phyloP scores from a whole-genome alignment of 2,329 filamentous ascomycete species.

The Pseudocercospora macadamiae region DNA sequence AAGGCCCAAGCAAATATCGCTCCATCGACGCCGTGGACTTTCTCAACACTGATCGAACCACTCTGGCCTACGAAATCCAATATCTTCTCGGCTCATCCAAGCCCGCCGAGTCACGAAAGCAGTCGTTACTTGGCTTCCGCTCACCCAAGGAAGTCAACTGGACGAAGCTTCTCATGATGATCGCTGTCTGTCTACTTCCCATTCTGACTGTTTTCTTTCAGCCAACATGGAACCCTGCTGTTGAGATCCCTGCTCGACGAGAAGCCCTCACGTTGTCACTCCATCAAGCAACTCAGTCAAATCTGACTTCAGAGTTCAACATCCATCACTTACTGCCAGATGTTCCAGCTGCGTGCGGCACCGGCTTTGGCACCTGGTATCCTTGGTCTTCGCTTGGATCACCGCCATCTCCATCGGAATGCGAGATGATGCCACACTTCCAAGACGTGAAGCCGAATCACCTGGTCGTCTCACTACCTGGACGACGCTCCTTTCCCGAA shows the following conservation, averaged over 20 bases:
- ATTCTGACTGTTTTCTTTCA: neutral
- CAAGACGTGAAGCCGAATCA: constrained; percentile 29
- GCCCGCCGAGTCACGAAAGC: neutral
- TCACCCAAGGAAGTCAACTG: neutral
- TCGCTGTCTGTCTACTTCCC: constrained; percentile 3
- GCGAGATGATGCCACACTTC: constrained; percentile 13
- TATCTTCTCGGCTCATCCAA: neutral
- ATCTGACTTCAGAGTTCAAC: constrained; percentile 28
- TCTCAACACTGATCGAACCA: neutral
- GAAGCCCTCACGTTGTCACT: constrained; percentile 28
- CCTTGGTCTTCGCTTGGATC: constrained; percentile 14
- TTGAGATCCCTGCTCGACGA: constrained; percentile 20
- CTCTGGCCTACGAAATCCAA: neutral
- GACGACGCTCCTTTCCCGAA: constrained; percentile 5
- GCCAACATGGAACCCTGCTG: neutral
- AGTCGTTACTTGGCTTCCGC: neutral
- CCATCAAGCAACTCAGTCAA: constrained; percentile 17
- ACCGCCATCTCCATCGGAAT: neutral
- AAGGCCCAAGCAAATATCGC: neutral
- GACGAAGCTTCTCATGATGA: constrained; percentile 6
- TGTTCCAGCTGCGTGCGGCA: constrained; percentile 13
- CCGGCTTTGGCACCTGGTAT: neutral
- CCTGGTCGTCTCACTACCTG: constrained; percentile 34
- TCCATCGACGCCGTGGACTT: constrained; percentile 3
- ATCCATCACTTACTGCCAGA: constrained; percentile 33